Evolutionary conservation across 2,329 filamentous ascomycete species (phyloP).

Genomic region (Xylariaceae sp.): DNA sequence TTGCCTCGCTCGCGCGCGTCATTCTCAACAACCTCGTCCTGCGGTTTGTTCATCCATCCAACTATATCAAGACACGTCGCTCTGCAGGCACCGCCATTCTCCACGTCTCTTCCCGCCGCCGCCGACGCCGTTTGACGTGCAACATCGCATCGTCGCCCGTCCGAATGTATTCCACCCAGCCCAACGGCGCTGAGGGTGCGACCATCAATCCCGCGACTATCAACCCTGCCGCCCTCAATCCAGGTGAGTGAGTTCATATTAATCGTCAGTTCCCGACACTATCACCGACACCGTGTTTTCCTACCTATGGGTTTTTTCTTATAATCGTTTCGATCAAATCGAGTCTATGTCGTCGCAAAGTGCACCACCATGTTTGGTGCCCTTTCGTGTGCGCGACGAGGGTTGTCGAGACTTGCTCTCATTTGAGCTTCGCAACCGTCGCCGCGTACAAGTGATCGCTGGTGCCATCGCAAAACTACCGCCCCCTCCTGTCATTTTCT

Average conservation of each 20-base stretch:
- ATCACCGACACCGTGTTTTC: background rate
- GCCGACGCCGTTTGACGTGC: constrained; percentile 42
- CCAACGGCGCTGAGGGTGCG: constrained; percentile 81
- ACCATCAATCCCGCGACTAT: constrained; percentile 91
- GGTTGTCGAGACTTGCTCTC: constrained; percentile 2
- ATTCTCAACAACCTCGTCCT: constrained; percentile 37
- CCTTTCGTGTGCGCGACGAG: constrained; percentile 24
- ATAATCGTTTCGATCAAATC: background rate
- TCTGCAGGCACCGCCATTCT: constrained; percentile 54
- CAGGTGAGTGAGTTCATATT: constrained; percentile 65
- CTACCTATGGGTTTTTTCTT: background rate
- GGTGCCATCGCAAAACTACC: constrained; percentile 28
- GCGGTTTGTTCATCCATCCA: constrained; percentile 48
- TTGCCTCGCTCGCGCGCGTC: constrained; percentile 46
- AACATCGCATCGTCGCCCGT: constrained; percentile 52
- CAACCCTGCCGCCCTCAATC: constrained; percentile 63
- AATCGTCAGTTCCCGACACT: constrained; percentile 27
- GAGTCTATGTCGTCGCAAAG: constrained; percentile 1
- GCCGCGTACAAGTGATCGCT: constrained; percentile 29
- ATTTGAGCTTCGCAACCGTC: constrained; percentile 7
- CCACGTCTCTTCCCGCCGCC: constrained; percentile 41
- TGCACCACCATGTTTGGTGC: constrained; percentile 27
- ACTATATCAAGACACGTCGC: constrained; percentile 69
- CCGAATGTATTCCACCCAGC: constrained; percentile 66
- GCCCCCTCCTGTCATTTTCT: constrained; percentile 7